These are phyloP conservation scores for Cotoneaster glaucophyllus DNA, from an alignment of 306 rosid genomes.

Conservation along the genomic window DNA sequence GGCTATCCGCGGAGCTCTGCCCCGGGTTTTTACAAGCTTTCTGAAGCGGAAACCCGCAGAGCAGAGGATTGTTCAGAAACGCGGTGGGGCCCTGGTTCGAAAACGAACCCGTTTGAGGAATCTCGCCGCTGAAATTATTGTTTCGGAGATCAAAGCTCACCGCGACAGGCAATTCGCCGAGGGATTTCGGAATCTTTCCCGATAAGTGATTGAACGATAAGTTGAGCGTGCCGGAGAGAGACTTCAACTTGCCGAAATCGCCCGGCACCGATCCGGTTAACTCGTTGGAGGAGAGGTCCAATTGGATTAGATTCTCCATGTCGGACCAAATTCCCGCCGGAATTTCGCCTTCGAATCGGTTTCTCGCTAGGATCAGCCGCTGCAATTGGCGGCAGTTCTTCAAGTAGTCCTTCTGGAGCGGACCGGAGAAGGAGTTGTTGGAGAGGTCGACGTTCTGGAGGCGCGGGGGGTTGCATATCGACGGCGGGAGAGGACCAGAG, in stretches of 20 bases:
- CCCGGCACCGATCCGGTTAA: slow-evolving; percentile 63
- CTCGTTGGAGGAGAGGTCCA: slow-evolving; percentile 69
- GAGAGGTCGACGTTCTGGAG: slow-evolving; percentile 90
- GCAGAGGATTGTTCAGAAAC: slow-evolving; percentile 60
- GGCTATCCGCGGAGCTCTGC: slow-evolving; percentile 29
- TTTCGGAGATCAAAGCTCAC: slow-evolving; percentile 74
- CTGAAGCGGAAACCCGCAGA: slow-evolving; percentile 89
- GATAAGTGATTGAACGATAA: slow-evolving; percentile 78
- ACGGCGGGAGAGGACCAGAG: slow-evolving; percentile 66
- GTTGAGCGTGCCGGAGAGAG: slow-evolving; percentile 81
- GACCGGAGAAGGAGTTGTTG: slow-evolving; percentile 62
- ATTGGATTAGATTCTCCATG: slow-evolving; percentile 42
- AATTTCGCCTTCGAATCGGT: slow-evolving; percentile 52
- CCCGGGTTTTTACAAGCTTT: slow-evolving; percentile 46
- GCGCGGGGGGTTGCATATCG: slow-evolving; percentile 59
- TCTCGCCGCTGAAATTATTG: slow-evolving; percentile 78
- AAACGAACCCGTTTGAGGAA: slow-evolving; percentile 91
- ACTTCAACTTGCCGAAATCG: slow-evolving; percentile 44
- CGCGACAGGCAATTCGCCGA: slow-evolving; percentile 66
- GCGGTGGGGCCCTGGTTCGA: slow-evolving; percentile 94
- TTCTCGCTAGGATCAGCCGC: slow-evolving; percentile 58
- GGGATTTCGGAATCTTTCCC: slow-evolving; percentile 59
- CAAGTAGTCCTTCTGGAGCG: slow-evolving; percentile 32
- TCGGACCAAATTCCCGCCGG: slow-evolving; percentile 61
- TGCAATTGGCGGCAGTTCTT: slow-evolving; percentile 61